phyloP scores from a whole-genome alignment of 352 stramenopile genomes.

The Phytopythium delawarense region DNA sequence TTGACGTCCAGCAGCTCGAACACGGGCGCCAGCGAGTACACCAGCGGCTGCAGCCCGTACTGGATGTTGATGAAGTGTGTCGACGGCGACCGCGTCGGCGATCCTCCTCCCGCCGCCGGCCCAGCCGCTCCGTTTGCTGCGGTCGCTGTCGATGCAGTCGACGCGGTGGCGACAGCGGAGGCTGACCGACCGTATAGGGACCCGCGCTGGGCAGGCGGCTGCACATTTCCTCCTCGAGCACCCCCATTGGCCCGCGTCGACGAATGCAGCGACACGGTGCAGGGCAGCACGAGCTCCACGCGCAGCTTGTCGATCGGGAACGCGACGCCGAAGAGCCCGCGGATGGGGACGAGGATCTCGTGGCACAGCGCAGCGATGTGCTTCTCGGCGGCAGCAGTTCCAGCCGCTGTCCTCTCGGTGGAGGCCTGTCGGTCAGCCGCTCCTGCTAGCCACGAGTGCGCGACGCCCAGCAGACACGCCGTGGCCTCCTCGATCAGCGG shows the following conservation, averaged over 20 bases:
- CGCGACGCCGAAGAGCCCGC: slow-evolving; percentile 58
- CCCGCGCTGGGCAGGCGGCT: slow-evolving; percentile 6
- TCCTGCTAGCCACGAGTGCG: slow-evolving; percentile 40
- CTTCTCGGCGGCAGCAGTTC: slow-evolving; percentile 16
- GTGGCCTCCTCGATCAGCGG: slow-evolving; percentile 54
- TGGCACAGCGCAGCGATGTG: slow-evolving; percentile 53
- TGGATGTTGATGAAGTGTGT: slow-evolving; percentile 46
- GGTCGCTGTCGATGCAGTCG: neutral
- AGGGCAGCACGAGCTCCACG: slow-evolving; percentile 45
- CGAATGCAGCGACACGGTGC: slow-evolving; percentile 54
- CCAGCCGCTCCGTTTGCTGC: neutral
- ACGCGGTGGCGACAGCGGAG: neutral
- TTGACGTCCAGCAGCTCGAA: slow-evolving; percentile 78
- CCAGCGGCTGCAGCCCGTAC: slow-evolving; percentile 54
- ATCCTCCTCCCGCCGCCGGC: slow-evolving; percentile 14
- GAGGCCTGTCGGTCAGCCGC: neutral
- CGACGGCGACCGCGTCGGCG: slow-evolving; percentile 34
- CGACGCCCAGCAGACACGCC: slow-evolving; percentile 50
- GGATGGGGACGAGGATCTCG: slow-evolving; percentile 51
- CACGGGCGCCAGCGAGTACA: slow-evolving; percentile 63
- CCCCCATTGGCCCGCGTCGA: slow-evolving; percentile 6
- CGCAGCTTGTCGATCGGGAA: slow-evolving; percentile 34
- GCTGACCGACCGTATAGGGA: slow-evolving; percentile 9
- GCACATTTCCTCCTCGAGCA: slow-evolving; percentile 8
- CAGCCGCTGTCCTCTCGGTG: neutral